Evolutionary conservation across 1,284 basidiomycete species (phyloP).

Genomic region (Naganishia cerealis): DNA sequence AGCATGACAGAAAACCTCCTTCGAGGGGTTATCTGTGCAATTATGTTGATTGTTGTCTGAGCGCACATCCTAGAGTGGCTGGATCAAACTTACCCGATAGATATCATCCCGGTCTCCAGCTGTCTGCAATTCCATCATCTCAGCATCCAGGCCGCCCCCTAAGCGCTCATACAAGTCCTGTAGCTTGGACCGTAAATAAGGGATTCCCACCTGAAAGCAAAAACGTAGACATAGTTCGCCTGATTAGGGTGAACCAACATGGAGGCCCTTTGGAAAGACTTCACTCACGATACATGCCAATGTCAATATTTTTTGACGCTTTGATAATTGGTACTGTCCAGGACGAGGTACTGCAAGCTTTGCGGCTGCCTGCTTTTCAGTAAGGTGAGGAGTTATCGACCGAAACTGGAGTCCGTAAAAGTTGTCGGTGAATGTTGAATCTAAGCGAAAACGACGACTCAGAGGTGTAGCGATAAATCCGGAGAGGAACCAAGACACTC

Average conservation of each 20-base stretch:
- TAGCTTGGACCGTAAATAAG: slow-evolving; percentile 83
- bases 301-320: slow-evolving; percentile 32
- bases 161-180: slow-evolving; percentile 87
- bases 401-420: slow-evolving; percentile 86
- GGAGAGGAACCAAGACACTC: slow-evolving; percentile 41
- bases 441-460: slow-evolving; percentile 54
- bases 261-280: not conserved
- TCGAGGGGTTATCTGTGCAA: slow-evolving; percentile 7
- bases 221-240: not conserved
- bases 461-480: not conserved
- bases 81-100: slow-evolving; percentile 15
- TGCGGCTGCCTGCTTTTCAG: slow-evolving; percentile 4
- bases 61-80: not conserved
- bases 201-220: slow-evolving; percentile 70
- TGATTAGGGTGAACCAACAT: not conserved
- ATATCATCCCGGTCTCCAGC: slow-evolving; percentile 39
- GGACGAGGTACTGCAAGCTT: slow-evolving; percentile 15
- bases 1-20: slow-evolving; percentile 1
- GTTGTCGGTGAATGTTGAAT: slow-evolving; percentile 85
- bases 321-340: slow-evolving; percentile 37
- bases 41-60: not conserved
- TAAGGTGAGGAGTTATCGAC: slow-evolving; percentile 2
- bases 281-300: slow-evolving; percentile 28
- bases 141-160: slow-evolving; percentile 73
- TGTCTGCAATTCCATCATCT: slow-evolving; percentile 62